Percentiles rank a stretch among this genome's conserved stretches.
These are phyloP conservation scores for Aspergillus luchuensis DNA, from an alignment of 2,329 filamentous ascomycete genomes.

Conservation along the genomic window DNA sequence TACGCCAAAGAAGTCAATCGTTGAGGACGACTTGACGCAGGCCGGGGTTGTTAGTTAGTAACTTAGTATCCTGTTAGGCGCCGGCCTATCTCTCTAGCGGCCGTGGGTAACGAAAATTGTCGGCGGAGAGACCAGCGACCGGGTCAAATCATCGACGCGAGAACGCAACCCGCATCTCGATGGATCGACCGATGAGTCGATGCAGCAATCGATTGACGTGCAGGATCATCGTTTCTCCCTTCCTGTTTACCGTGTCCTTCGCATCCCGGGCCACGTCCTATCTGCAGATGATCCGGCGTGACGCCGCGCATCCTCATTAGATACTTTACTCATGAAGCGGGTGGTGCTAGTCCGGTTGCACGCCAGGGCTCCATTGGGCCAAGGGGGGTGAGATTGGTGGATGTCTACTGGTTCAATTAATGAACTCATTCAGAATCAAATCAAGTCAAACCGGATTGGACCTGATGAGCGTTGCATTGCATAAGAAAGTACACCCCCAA, in stretches of 20 bases:
- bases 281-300: conserved; percentile 23
- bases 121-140: background rate
- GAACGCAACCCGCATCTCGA: conserved; percentile 4
- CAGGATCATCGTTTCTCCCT: conserved; percentile 15
- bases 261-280: conserved; percentile 16
- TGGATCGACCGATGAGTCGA: conserved; percentile 17
- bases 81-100: background rate
- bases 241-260: background rate
- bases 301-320: conserved; percentile 10
- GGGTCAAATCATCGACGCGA: background rate
- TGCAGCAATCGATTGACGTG: conserved; percentile 17
- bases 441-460: background rate
- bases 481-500: conserved; percentile 1
- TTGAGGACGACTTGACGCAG: background rate
- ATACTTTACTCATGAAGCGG: background rate
- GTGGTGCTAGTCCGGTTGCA: background rate
- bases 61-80: background rate
- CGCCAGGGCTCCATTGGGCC: background rate
- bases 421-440: background rate
- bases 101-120: background rate
- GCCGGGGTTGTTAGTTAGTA: background rate
- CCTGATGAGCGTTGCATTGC: conserved; percentile 10
- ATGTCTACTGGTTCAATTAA: background rate
- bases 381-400: background rate
- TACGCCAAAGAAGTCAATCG: background rate